Evolutionary conservation across 169 alveolate species (phyloP).

Genomic region (Plasmodium inui): DNA sequence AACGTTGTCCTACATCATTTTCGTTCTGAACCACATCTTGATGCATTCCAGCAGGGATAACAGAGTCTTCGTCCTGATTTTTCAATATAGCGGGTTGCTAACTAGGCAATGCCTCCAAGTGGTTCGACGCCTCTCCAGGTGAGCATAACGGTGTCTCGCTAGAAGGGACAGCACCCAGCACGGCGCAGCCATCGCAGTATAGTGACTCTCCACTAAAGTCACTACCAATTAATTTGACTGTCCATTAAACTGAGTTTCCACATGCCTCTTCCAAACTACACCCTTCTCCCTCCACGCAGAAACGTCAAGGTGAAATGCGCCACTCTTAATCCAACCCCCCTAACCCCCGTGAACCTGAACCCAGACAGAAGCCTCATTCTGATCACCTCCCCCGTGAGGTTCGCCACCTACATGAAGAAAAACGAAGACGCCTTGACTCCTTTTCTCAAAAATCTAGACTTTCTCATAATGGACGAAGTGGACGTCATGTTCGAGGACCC

Average conservation of each 20-base stretch:
- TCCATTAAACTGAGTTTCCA: neutral
- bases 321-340: neutral
- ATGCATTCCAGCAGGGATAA: conserved; percentile 3
- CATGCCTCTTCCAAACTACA: too few relatives aligned
- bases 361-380: neutral
- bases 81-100: conserved; percentile 41
- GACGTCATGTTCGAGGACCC: conserved; percentile 60
- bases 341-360: neutral
- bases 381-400: conserved; percentile 30
- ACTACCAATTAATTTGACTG: too few relatives aligned
- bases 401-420: conserved; percentile 51
- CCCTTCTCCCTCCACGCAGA: neutral
- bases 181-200: too few relatives aligned
- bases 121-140: conserved; percentile 36
- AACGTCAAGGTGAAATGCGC: conserved; percentile 16
- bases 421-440: neutral
- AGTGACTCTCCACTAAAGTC: too few relatives aligned
- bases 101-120: conserved; percentile 42
- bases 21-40: conserved; percentile 41
- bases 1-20: conserved; percentile 59
- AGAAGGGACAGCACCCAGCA: neutral
- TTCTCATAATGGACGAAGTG: conserved; percentile 68
- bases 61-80: conserved; percentile 15
- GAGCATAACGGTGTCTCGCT: neutral
- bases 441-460: conserved; percentile 29